These are phyloP conservation scores for Melaleuca alternifolia DNA, from an alignment of 345 rosid species.

Conservation along the genomic window DNA sequence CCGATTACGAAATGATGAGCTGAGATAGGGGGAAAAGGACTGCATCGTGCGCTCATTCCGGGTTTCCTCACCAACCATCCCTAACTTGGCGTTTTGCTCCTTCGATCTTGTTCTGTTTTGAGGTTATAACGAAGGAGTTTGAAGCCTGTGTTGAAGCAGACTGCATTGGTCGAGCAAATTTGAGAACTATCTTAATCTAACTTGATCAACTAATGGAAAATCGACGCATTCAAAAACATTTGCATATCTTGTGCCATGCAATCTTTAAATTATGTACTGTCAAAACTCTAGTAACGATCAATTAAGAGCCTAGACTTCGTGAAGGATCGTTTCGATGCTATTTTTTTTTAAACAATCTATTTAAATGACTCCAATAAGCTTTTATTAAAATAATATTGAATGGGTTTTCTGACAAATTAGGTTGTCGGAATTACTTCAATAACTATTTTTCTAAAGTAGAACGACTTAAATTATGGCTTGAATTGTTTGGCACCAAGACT, in stretches of 20 bases:
- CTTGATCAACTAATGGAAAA: not conserved
- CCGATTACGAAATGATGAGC: not conserved
- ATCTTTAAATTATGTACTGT: not conserved
- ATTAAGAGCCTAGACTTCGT: fast-evolving
- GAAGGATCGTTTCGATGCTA: not conserved
- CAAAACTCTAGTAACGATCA: not conserved
- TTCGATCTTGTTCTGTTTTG: not conserved
- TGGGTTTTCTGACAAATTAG: not conserved
- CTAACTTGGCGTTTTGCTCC: not conserved
- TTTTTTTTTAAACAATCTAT: not conserved
- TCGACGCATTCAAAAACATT: not conserved
- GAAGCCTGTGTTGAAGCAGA: not conserved
- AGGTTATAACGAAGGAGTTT: not conserved
- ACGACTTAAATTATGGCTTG: not conserved
- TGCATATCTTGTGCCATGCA: fast-evolving
- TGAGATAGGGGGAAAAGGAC: not conserved
- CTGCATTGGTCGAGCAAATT: not conserved
- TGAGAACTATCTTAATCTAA: not conserved
- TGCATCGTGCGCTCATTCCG: fast-evolving
- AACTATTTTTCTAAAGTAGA: not conserved
- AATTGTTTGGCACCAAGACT: not conserved
- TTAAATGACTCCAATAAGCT: not conserved
- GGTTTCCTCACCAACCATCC: not conserved
- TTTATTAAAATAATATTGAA: not conserved
- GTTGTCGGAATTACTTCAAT: fast-evolving